Base-by-base conservation (phyloP, 495 filamentous ascomycete genomes). In the Penicillium angulare region DNA sequence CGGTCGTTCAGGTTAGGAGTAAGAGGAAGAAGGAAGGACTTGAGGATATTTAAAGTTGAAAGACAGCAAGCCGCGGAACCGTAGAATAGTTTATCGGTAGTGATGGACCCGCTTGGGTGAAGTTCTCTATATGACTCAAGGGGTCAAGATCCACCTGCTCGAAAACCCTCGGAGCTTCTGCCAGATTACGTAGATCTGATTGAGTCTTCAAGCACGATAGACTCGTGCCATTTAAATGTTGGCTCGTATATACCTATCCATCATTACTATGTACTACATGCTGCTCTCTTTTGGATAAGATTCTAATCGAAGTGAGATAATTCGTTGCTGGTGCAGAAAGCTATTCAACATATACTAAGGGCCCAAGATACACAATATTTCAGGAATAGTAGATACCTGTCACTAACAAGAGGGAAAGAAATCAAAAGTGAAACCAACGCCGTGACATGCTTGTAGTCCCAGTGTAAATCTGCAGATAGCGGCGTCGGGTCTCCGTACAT, bases 401-500 rank as follows among this genome's bases (percentile, higher is more conserved):
- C 50, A 55, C 20, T 29, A 46, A 49, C 36, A 52, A 17, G 41
- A 57, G 50, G 27, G 15, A 36, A 22, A 35, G 15, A 23, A 27
- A 29, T 39, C 18, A 31, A 41, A 26, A 46, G n/a, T 16, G 12
- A 55, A 50, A 55, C 59, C 41, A 65, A 65, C 62, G 62, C 62
- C 62, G 41, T 56, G 52, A 63, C 46, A 65, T 65, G 62, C 62
- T 56, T 54, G 49, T 53, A 47, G 48, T 43, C 51, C 40, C 46
- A 17, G 44, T 53, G 36, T 12, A 22, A 27, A 24, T n/a, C 46
- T 27, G 34, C 17, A 47, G 23, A 32, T 33, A n/a, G n/a, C n/a
- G n/a, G n/a, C n/a, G n/a, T n/a, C n/a, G n/a, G n/a, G n/a, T n/a
- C n/a, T n/a, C n/a, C n/a, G n/a, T n/a, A n/a, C n/a, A n/a, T n/a